These are phyloP conservation scores for Voacanga thouarsii DNA, from an alignment of 257 asterid genomes.

Conservation along the genomic window DNA sequence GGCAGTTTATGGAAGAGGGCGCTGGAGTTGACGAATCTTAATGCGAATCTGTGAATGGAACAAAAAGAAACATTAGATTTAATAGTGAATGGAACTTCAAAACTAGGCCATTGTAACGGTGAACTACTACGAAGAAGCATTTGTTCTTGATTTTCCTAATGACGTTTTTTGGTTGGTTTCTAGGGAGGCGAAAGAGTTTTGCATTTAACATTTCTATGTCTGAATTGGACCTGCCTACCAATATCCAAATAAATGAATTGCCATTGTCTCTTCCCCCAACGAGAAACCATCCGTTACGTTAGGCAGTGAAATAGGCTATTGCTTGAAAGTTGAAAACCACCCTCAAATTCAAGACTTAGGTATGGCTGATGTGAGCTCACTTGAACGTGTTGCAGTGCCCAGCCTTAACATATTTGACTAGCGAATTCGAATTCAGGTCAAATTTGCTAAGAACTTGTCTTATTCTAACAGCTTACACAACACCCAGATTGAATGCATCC, in stretches of 20 bases:
- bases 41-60: background rate
- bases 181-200: background rate
- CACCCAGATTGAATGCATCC: too few species aligned
- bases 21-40: background rate
- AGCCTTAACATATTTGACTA: too few species aligned
- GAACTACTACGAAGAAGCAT: slow-evolving; percentile 14
- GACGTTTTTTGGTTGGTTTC: background rate
- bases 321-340: background rate
- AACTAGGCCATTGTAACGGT: background rate
- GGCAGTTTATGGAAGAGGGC: too few species aligned
- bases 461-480: too few species aligned
- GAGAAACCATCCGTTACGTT: slow-evolving; percentile 4
- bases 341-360: background rate
- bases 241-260: background rate
- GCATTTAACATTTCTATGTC: background rate
- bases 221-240: background rate
- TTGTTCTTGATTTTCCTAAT: too few species aligned
- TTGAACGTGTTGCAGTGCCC: background rate
- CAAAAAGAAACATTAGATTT: background rate
- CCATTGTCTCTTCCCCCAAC: background rate
- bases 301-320: background rate
- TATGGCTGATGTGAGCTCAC: background rate
- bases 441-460: too few species aligned
- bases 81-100: background rate
- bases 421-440: background rate